Evolutionary conservation across 805 yeast genomes (phyloP).

Genomic region (Saccharomycopsis sp.): DNA sequence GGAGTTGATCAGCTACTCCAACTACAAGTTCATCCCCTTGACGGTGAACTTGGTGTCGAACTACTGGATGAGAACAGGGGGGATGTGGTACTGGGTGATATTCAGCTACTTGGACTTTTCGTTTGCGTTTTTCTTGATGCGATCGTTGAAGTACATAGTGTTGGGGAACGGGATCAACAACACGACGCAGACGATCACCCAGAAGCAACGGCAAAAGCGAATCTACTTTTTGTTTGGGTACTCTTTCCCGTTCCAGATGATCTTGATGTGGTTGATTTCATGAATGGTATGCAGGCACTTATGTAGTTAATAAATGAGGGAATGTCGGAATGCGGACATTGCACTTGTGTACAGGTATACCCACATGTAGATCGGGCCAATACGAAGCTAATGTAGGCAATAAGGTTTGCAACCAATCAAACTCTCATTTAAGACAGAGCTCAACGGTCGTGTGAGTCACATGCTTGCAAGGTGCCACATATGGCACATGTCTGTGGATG

Average conservation of each 20-base stretch:
- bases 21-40: constrained; percentile 88
- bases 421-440: too few relatives aligned
- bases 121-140: constrained; percentile 21
- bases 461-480: too few relatives aligned
- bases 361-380: too few relatives aligned
- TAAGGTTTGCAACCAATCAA: too few relatives aligned
- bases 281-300: neutral
- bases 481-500: too few relatives aligned
- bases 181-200: constrained; percentile 18
- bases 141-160: constrained; percentile 19
- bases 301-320: neutral
- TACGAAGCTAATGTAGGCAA: too few relatives aligned
- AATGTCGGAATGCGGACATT: neutral
- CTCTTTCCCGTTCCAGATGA: constrained; percentile 20
- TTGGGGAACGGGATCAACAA: constrained; percentile 20
- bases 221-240: constrained; percentile 20
- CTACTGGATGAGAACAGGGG: constrained; percentile 1
- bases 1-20: constrained; percentile 85
- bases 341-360: neutral
- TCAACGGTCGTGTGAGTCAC: too few relatives aligned
- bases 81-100: constrained; percentile 10
- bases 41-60: constrained; percentile 41
- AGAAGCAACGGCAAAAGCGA: constrained; percentile 20
- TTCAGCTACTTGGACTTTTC: constrained; percentile 21
- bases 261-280: constrained; percentile 21